Percentiles rank a stretch among this genome's conserved stretches.
Conservation (phyloP, 2,329 filamentous ascomycete species). For the Tothia fuscella region DNA sequence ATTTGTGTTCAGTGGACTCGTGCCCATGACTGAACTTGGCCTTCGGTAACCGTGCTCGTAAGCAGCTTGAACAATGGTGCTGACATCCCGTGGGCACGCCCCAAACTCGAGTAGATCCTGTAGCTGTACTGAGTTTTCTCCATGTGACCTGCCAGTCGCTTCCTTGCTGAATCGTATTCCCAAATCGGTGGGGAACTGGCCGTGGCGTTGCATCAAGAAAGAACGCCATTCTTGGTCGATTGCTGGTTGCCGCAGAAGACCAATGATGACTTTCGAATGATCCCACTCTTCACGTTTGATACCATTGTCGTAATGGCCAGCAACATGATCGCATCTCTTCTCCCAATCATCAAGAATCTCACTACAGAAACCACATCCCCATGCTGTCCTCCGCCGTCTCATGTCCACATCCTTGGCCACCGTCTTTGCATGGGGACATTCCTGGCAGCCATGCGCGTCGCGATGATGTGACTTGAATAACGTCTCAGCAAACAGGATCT, state of each 20-base stretch:
- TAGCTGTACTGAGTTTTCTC: constrained; percentile 7
- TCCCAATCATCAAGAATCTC: constrained; percentile 51
- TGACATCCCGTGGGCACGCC: constrained; percentile 2
- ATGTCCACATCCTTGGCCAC: constrained; percentile 41
- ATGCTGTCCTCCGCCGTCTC: constrained; percentile 43
- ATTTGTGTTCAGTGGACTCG: not conserved
- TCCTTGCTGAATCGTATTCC: constrained; percentile 38
- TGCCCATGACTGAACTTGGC: not conserved
- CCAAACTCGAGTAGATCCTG: constrained; percentile 12
- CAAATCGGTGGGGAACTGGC: constrained; percentile 35
- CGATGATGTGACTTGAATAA: constrained; percentile 58
- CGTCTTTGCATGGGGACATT: constrained; percentile 52
- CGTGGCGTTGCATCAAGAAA: constrained; percentile 40
- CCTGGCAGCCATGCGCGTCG: constrained; percentile 51
- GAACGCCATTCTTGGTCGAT: constrained; percentile 51
- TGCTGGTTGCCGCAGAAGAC: constrained; percentile 52
- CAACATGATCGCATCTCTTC: constrained; percentile 56
- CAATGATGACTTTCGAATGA: constrained; percentile 56
- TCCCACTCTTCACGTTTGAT: constrained; percentile 55
- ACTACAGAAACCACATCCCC: constrained; percentile 58
- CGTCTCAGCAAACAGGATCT: constrained; percentile 56
- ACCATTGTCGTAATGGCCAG: constrained; percentile 52
- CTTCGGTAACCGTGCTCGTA: constrained; percentile 10
- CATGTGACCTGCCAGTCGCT: constrained; percentile 18
- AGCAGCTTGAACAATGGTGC: constrained; percentile 7